Percentiles rank a stretch among this genome's conserved stretches.
phyloP scores from a whole-genome alignment of 2,329 filamentous ascomycete species.

The Stemphylium vesicarium region DNA sequence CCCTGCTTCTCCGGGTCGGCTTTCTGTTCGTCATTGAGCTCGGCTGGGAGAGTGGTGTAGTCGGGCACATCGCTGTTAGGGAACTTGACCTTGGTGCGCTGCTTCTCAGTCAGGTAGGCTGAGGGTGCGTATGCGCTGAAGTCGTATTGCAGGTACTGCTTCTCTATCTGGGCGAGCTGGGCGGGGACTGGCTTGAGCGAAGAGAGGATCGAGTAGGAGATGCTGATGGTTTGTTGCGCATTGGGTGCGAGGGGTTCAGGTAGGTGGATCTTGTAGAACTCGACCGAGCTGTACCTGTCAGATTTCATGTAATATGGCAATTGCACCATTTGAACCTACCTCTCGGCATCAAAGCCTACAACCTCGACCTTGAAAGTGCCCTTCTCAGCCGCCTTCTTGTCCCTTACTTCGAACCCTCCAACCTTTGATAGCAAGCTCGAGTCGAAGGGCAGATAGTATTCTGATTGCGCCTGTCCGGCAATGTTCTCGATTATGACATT shows the following conservation, averaged over 20 bases:
- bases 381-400: constrained; percentile 79
- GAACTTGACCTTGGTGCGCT: constrained; percentile 97
- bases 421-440: constrained; percentile 75
- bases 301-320: background rate
- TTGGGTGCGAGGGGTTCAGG: constrained; percentile 76
- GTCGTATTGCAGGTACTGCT: constrained; percentile 83
- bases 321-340: constrained; percentile 47
- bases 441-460: constrained; percentile 92
- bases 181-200: constrained; percentile 82
- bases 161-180: constrained; percentile 79
- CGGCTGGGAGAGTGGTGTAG: constrained; percentile 73
- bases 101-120: constrained; percentile 84
- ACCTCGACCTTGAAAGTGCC: constrained; percentile 72
- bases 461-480: constrained; percentile 76
- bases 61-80: constrained; percentile 79
- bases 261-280: constrained; percentile 86
- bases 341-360: constrained; percentile 64
- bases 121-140: constrained; percentile 87
- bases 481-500: constrained; percentile 95
- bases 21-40: constrained; percentile 64
- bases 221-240: constrained; percentile 82
- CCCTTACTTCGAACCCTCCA: constrained; percentile 87
- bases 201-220: constrained; percentile 81
- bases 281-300: constrained; percentile 42
- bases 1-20: constrained; percentile 82